phyloP scores from a whole-genome alignment of 2,329 filamentous ascomycete species.

The Talaromyces rugulosus region DNA sequence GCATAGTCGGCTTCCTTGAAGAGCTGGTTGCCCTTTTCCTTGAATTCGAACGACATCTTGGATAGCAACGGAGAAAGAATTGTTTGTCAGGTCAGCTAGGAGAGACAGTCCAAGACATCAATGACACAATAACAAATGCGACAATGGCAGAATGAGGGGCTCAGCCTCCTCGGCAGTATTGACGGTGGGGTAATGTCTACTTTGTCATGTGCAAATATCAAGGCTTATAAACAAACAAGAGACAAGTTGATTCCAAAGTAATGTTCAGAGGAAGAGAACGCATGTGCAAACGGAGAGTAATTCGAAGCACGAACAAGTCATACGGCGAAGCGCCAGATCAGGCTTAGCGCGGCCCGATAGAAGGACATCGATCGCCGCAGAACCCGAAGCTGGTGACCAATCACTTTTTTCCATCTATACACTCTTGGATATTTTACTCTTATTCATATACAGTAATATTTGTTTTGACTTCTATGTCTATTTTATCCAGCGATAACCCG shows the following conservation, averaged over 20 bases:
- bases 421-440: too few relatives aligned
- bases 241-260: not conserved
- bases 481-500: not conserved
- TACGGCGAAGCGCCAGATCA: not conserved
- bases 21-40: slow-evolving; percentile 43
- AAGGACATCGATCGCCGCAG: not conserved
- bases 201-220: not conserved
- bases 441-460: not conserved
- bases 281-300: not conserved
- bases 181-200: not conserved
- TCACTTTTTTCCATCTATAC: not conserved
- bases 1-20: slow-evolving; percentile 43
- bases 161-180: not conserved
- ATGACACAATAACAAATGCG: not conserved
- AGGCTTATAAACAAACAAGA: not conserved
- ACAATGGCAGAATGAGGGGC: not conserved
- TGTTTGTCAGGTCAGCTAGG: not conserved
- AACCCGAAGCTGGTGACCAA: not conserved
- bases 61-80: not conserved
- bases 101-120: not conserved
- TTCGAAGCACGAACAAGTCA: not conserved
- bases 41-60: slow-evolving; percentile 29
- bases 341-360: not conserved
- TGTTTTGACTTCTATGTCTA: not conserved
- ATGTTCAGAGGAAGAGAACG: not conserved